A percentile compares a stretch with the other conserved stretches of the same genome.
phyloP scores from a whole-genome alignment of 345 rosid species.

The Microthlaspi erraticum region DNA sequence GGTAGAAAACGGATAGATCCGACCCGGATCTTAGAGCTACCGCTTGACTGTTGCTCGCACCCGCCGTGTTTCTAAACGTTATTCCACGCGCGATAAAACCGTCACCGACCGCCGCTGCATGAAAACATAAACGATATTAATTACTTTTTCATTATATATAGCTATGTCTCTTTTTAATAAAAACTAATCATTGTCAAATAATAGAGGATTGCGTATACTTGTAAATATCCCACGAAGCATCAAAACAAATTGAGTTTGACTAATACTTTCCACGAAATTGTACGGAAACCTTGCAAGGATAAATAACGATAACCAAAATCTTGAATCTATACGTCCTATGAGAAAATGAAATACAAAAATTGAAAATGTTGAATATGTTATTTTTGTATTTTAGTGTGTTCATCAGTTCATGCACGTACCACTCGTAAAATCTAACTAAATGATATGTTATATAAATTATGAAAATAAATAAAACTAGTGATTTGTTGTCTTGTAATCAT shows the following conservation, averaged over 20 bases:
- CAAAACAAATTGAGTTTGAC: constrained; percentile 6
- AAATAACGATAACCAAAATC: no score
- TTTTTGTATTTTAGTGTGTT: constrained; percentile 8
- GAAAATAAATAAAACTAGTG: neutral
- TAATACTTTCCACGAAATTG: neutral
- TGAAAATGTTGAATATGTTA: no score
- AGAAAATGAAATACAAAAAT: no score
- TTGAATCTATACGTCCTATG: no score
- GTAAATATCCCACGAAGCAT: neutral
- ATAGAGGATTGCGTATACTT: constrained; percentile 25
- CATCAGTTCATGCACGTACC: constrained; percentile 28
- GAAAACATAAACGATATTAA: neutral
- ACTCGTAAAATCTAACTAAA: neutral
- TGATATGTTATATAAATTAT: neutral
- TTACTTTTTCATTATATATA: neutral
- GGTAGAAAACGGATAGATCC: constrained; percentile 68
- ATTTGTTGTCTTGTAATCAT: constrained; percentile 1
- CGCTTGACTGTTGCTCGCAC: constrained; percentile 66
- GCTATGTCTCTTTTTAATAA: no score
- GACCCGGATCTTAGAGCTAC: constrained; percentile 75
- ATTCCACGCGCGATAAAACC: constrained; percentile 64
- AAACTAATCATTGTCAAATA: constrained; percentile 1
- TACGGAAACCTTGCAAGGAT: neutral
- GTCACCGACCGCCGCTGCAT: constrained; percentile 67
- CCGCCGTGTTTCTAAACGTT: constrained; percentile 74